Conservation (phyloP, 352 stramenopile genomes). For the Globisporangium parvum region DNA sequence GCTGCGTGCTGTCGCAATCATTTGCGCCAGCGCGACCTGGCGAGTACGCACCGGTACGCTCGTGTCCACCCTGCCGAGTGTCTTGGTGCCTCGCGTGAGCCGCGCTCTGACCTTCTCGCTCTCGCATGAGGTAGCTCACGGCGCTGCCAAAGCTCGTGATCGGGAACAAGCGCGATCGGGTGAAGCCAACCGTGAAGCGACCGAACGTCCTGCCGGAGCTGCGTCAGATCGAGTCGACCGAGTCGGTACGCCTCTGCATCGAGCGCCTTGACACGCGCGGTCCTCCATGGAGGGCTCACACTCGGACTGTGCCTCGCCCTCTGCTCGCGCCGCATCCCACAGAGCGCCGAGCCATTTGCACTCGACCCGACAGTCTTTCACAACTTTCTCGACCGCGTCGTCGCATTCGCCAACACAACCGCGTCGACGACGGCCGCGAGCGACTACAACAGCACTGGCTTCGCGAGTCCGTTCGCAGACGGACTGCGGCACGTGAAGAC, state of each 20-base stretch:
- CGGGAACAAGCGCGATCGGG: conserved; percentile 73
- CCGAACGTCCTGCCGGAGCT: conserved; percentile 30
- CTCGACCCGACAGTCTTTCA: conserved; percentile 50
- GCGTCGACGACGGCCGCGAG: not conserved
- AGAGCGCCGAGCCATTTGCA: conserved; percentile 53
- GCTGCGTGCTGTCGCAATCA: conserved; percentile 37
- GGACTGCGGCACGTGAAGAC: conserved; percentile 46
- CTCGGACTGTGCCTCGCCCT: not conserved
- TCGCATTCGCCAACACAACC: conserved; percentile 46
- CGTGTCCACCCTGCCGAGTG: no score
- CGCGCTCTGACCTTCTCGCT: not conserved
- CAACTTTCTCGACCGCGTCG: conserved; percentile 56
- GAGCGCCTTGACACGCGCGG: no score
- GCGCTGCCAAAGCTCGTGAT: conserved; percentile 69
- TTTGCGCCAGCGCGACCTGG: conserved; percentile 15
- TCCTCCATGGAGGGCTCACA: not conserved
- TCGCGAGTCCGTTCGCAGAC: conserved; percentile 15
- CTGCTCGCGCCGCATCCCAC: not conserved
- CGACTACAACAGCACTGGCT: conserved; percentile 5
- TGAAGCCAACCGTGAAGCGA: conserved; percentile 27
- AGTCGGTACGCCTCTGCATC: conserved; percentile 30
- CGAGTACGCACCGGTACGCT: conserved; percentile 37
- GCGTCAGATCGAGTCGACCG: conserved; percentile 40
- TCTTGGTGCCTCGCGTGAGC: not conserved
- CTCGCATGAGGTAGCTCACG: no score